A percentile compares a stretch with the other conserved stretches of the same genome.
Evolutionary conservation across 2,329 filamentous ascomycete genomes (phyloP).

Genomic region (Fusarium transvaalense): DNA sequence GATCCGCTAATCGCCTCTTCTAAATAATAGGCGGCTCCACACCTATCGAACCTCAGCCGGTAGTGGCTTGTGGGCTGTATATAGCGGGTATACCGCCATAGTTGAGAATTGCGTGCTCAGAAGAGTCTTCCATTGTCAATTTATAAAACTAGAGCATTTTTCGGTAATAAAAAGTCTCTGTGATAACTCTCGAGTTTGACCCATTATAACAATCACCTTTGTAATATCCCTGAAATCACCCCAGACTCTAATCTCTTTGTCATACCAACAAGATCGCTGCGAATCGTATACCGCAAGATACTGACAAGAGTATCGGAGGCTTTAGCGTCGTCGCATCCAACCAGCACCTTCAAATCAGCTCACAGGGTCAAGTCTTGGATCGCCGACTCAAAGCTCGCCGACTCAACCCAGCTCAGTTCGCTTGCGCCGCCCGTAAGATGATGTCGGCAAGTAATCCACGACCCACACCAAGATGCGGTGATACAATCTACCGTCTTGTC

Average conservation of each 20-base stretch:
- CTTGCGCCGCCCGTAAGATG: slow-evolving; percentile 31
- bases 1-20: slow-evolving; percentile 25
- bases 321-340: slow-evolving; percentile 49
- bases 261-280: slow-evolving; percentile 20
- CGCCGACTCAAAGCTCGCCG: slow-evolving; percentile 29
- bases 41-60: slow-evolving; percentile 7
- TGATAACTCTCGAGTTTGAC: not conserved
- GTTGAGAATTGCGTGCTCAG: slow-evolving; percentile 8
- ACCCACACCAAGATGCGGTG: slow-evolving; percentile 49
- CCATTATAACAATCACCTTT: not conserved
- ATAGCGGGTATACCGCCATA: slow-evolving; percentile 34
- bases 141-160: not conserved
- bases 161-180: not conserved
- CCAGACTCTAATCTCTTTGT: slow-evolving; percentile 1
- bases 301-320: slow-evolving; percentile 28
- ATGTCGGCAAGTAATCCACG: slow-evolving; percentile 36
- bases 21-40: slow-evolving; percentile 9
- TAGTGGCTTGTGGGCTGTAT: slow-evolving; percentile 1
- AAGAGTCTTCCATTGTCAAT: slow-evolving; percentile 1
- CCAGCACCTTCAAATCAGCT: slow-evolving; percentile 44
- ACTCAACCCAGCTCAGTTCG: slow-evolving; percentile 32
- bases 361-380: slow-evolving; percentile 42
- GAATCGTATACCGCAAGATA: slow-evolving; percentile 28
- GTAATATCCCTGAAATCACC: not conserved
- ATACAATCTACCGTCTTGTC: slow-evolving; percentile 49